A percentile compares a stretch with the other conserved stretches of the same genome.
phyloP scores from a whole-genome alignment of 768 basidiomycete genomes.

The Amyloporia xantha region DNA sequence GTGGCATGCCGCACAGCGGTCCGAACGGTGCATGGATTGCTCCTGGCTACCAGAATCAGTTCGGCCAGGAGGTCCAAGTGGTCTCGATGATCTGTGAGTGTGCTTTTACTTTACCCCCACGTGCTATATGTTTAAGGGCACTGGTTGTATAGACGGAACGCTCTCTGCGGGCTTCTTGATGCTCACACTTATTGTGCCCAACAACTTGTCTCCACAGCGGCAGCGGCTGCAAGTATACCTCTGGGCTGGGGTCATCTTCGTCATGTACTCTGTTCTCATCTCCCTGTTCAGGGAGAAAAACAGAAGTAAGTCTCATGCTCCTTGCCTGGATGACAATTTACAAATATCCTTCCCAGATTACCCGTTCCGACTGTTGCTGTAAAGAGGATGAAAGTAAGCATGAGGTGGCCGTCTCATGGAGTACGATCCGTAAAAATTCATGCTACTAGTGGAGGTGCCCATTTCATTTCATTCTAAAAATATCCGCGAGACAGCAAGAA shows the following conservation, averaged over 20 bases:
- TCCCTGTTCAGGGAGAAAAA: constrained; percentile 91
- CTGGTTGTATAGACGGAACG: constrained; percentile 60
- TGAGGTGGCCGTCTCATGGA: no score
- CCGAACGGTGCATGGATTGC: constrained; percentile 76
- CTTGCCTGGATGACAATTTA: background rate
- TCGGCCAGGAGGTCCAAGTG: constrained; percentile 89
- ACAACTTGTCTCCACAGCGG: constrained; percentile 59
- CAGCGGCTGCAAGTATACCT: constrained; percentile 87
- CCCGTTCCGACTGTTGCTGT: background rate
- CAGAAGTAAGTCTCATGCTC: constrained; percentile 46
- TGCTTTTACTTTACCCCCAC: background rate
- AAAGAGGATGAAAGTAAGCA: no score
- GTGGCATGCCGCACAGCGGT: constrained; percentile 64
- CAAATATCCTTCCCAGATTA: constrained; percentile 57
- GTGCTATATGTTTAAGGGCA: background rate
- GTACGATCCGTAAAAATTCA: background rate
- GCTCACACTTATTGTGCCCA: constrained; percentile 76
- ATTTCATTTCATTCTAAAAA: background rate
- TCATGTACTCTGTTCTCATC: constrained; percentile 82
- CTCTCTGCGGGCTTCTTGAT: constrained; percentile 74
- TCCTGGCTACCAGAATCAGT: constrained; percentile 82
- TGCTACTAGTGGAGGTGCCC: background rate
- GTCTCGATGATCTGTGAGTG: constrained; percentile 79
- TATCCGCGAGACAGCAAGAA: background rate
- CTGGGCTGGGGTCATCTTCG: constrained; percentile 75